phyloP scores from a whole-genome alignment of 441 rosid species.

The Melastoma candidum region DNA sequence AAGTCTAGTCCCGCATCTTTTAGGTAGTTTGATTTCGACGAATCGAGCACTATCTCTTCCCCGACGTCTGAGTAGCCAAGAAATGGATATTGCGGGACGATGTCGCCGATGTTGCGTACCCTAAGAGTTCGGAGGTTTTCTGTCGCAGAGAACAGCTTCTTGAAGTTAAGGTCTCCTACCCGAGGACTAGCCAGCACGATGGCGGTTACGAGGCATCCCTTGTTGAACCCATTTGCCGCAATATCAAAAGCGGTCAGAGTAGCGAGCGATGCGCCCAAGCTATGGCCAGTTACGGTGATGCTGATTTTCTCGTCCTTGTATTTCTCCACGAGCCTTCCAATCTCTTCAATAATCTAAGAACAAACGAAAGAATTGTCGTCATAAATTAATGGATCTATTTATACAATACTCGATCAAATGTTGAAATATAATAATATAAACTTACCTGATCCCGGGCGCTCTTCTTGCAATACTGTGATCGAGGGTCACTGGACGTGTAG shows the following conservation, averaged over 20 bases:
- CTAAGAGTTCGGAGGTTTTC: constrained; percentile 45
- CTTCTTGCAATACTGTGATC: constrained; percentile 46
- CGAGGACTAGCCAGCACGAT: constrained; percentile 72
- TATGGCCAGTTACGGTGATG: constrained; percentile 67
- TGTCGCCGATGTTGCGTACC: constrained; percentile 36
- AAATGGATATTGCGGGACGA: constrained; percentile 58
- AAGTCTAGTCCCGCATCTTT: constrained; percentile 42
- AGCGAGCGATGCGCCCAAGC: constrained; percentile 79
- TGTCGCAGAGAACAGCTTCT: constrained; percentile 28
- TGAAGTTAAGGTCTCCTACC: constrained; percentile 54
- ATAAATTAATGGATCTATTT: background rate
- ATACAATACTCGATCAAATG: background rate
- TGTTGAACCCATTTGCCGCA: constrained; percentile 52
- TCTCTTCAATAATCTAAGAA: constrained; percentile 19
- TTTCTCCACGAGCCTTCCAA: constrained; percentile 51
- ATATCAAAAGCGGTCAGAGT: constrained; percentile 67
- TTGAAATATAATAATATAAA: background rate
- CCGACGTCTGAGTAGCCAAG: constrained; percentile 65
- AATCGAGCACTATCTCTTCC: constrained; percentile 55
- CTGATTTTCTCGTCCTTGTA: constrained; percentile 67
- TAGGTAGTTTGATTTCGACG: constrained; percentile 47
- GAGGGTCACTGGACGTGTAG: constrained; percentile 58
- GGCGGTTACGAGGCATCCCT: constrained; percentile 54
- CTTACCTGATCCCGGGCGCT: constrained; percentile 69
- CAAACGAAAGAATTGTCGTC: background rate